Conservation (phyloP, 148 eudicot species). For the Gaultheria prostrata region DNA sequence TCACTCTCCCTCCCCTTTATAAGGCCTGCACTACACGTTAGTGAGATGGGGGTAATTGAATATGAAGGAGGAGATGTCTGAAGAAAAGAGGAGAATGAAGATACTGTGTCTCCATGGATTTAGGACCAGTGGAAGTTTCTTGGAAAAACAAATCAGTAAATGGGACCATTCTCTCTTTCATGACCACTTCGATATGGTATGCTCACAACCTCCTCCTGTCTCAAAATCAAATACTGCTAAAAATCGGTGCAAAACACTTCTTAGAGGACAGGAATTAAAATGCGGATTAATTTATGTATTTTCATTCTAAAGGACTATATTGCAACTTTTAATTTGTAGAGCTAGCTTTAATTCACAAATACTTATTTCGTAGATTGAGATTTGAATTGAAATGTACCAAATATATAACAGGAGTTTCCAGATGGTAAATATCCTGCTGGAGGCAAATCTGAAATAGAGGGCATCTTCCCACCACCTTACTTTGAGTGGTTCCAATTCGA, state of each 20-base stretch:
- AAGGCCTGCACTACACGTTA: not conserved
- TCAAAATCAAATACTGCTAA: too few relatives aligned
- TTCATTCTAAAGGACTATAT: not conserved
- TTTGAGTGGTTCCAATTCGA: slow-evolving; percentile 90
- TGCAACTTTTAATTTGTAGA: too few relatives aligned
- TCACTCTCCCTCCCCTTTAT: not conserved
- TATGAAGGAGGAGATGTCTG: slow-evolving; percentile 27
- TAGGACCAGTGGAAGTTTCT: slow-evolving; percentile 80
- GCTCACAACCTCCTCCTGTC: not conserved
- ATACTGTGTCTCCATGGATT: slow-evolving; percentile 82
- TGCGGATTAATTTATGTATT: too few relatives aligned
- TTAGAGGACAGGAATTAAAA: too few relatives aligned
- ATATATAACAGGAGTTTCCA: slow-evolving; percentile 55
- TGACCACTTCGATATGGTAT: slow-evolving; percentile 58
- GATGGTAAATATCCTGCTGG: slow-evolving; percentile 72
- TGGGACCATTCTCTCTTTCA: slow-evolving; percentile 79
- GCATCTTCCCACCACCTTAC: slow-evolving; percentile 79
- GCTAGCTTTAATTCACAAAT: not conserved
- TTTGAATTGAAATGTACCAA: not conserved
- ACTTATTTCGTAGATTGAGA: not conserved
- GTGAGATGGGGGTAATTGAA: not conserved
- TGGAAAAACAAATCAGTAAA: slow-evolving; percentile 68
- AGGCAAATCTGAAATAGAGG: slow-evolving; percentile 84
- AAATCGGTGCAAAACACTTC: too few relatives aligned
- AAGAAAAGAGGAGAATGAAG: slow-evolving; percentile 51